phyloP scores from a whole-genome alignment of 2,329 filamentous ascomycete species.

The Elsinoe arachidis region DNA sequence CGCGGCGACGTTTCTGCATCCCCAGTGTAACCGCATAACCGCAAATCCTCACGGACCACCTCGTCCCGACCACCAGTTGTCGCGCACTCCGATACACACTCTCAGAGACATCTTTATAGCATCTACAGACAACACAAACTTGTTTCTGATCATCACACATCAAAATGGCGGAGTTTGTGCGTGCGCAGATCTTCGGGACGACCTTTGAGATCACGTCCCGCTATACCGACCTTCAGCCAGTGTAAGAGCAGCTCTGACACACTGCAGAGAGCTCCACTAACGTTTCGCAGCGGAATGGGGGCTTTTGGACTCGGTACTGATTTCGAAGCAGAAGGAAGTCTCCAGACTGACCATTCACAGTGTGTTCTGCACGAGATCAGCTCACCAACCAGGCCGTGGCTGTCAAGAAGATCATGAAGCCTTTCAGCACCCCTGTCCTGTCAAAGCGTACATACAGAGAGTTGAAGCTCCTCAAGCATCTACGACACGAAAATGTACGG shows the following conservation, averaged over 20 bases:
- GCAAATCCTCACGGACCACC: slow-evolving; percentile 12
- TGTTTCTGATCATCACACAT: neutral
- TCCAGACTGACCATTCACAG: neutral
- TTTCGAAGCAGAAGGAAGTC: neutral
- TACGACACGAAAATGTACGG: slow-evolving; percentile 88
- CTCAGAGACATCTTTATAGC: neutral
- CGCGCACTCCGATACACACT: neutral
- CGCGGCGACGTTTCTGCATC: slow-evolving; percentile 14
- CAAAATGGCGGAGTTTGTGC: slow-evolving; percentile 97
- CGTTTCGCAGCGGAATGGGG: slow-evolving; percentile 63
- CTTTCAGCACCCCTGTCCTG: slow-evolving; percentile 96
- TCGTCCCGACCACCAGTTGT: neutral
- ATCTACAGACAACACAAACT: neutral
- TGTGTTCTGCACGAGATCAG: slow-evolving; percentile 85
- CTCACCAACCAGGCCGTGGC: slow-evolving; percentile 94
- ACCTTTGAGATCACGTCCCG: slow-evolving; percentile 99
- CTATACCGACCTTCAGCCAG: slow-evolving; percentile 94
- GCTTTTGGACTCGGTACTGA: slow-evolving; percentile 77
- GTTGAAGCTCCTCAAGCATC: slow-evolving; percentile 91
- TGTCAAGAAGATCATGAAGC: slow-evolving; percentile 99
- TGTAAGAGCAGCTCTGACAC: slow-evolving; percentile 30
- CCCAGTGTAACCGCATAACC: slow-evolving; percentile 10
- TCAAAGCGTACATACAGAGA: slow-evolving; percentile 97
- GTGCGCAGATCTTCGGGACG: slow-evolving; percentile 98
- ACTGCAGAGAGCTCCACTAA: neutral